Conservation (phyloP, 805 yeast genomes). For the Phaffomyces opuntiae region DNA sequence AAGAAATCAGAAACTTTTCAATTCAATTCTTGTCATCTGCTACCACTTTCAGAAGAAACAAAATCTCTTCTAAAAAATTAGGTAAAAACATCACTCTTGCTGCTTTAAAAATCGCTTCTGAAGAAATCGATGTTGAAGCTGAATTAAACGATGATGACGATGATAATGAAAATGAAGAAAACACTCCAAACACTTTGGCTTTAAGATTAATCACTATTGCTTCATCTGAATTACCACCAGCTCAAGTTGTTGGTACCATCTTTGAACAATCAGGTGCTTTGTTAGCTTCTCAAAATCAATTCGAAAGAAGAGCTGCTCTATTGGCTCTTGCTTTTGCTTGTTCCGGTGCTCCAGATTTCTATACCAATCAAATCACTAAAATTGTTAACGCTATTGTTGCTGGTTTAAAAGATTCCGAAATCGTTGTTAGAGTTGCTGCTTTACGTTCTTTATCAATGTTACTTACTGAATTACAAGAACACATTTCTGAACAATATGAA, state of each 20-base stretch:
- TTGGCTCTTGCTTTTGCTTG: constrained; percentile 76
- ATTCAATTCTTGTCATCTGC: constrained; percentile 78
- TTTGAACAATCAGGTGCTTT: constrained; percentile 54
- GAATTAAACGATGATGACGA: constrained; percentile 77
- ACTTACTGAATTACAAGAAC: constrained; percentile 78
- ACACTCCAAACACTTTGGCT: constrained; percentile 69
- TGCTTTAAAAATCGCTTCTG: constrained; percentile 73
- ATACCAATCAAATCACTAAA: constrained; percentile 66
- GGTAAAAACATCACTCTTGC: constrained; percentile 75
- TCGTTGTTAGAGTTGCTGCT: constrained; percentile 79
- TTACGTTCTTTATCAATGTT: constrained; percentile 72
- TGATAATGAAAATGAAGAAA: constrained; percentile 91
- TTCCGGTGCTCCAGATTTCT: constrained; percentile 91
- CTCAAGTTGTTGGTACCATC: constrained; percentile 80
- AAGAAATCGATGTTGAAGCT: constrained; percentile 71
- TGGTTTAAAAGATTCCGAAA: constrained; percentile 72
- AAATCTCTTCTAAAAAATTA: constrained; percentile 69
- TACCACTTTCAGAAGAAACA: constrained; percentile 72
- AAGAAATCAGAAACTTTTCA: constrained; percentile 77
- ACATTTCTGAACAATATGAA: constrained; percentile 78
- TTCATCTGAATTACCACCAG: constrained; percentile 82
- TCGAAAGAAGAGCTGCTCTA: constrained; percentile 82
- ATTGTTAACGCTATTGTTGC: constrained; percentile 64
- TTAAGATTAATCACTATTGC: constrained; percentile 72
- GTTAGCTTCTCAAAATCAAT: constrained; percentile 56